Evolutionary conservation across 1,139 yeast genomes (phyloP).

Genomic region (Pichia sp.): DNA sequence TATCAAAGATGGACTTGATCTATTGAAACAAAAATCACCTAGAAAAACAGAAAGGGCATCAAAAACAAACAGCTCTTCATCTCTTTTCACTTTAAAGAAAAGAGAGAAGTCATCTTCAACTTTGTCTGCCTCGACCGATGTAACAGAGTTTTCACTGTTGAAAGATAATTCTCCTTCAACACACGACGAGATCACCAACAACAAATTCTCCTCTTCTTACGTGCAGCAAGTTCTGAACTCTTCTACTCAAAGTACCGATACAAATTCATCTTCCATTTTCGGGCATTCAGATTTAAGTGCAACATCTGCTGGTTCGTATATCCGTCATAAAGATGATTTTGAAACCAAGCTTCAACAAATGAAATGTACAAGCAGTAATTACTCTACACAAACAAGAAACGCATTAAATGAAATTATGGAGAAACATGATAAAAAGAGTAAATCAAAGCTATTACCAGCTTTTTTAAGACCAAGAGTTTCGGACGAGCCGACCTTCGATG

Average conservation of each 20-base stretch:
- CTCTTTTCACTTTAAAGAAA: constrained; percentile 10
- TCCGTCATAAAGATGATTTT: constrained; percentile 47
- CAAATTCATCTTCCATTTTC: constrained; percentile 28
- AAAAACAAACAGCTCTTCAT: constrained; percentile 6
- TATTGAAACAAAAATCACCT: constrained; percentile 13
- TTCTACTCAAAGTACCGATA: constrained; percentile 26
- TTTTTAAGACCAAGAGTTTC: constrained; percentile 32
- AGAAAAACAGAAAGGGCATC: constrained; percentile 8
- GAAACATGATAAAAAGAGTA: constrained; percentile 39
- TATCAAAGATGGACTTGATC: constrained; percentile 30
- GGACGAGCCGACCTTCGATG: constrained; percentile 24
- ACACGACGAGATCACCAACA: constrained; percentile 11
- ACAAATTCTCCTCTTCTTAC: constrained; percentile 18
- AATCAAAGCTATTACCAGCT: constrained; percentile 36
- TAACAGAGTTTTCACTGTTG: neutral
- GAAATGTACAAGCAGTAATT: constrained; percentile 23
- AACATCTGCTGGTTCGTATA: constrained; percentile 81
- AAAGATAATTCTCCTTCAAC: constrained; percentile 12
- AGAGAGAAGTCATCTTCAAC: constrained; percentile 8
- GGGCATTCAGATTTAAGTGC: constrained; percentile 66
- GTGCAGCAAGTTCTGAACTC: constrained; percentile 24
- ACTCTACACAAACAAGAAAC: constrained; percentile 26
- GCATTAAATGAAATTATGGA: constrained; percentile 37
- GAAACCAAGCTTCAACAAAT: constrained; percentile 32
- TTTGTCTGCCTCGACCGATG: neutral